Conservation (phyloP, 768 basidiomycete species). For the Scleroderma citrinum region DNA sequence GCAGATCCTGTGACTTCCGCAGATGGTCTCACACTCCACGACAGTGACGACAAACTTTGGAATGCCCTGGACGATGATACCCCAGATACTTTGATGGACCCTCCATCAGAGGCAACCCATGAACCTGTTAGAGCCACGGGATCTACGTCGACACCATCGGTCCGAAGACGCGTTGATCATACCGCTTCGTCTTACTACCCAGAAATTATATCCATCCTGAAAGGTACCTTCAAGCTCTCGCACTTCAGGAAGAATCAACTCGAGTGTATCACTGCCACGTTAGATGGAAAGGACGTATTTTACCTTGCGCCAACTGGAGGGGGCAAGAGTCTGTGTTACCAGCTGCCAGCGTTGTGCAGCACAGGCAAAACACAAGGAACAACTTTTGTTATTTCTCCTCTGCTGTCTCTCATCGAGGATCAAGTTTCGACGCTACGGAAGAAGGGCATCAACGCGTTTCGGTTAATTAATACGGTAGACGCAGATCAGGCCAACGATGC, state of each 20-base stretch:
- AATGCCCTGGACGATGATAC: slow-evolving; percentile 33
- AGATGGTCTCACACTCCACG: slow-evolving; percentile 18
- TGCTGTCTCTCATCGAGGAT: slow-evolving; percentile 84
- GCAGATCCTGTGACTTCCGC: slow-evolving; percentile 8
- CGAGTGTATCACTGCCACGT: slow-evolving; percentile 74
- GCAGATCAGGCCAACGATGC: slow-evolving; percentile 34
- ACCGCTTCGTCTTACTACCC: slow-evolving; percentile 27
- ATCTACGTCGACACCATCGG: slow-evolving; percentile 1
- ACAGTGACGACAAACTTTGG: slow-evolving; percentile 47
- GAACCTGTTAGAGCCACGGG: slow-evolving; percentile 9
- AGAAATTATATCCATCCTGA: slow-evolving; percentile 27
- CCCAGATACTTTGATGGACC: slow-evolving; percentile 13
- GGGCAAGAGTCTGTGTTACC: slow-evolving; percentile 83
- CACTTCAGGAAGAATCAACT: slow-evolving; percentile 81
- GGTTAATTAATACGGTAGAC: slow-evolving; percentile 55
- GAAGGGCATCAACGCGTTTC: slow-evolving; percentile 64
- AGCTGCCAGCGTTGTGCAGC: slow-evolving; percentile 83
- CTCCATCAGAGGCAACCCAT: slow-evolving; percentile 8
- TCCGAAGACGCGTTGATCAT: slow-evolving; percentile 20
- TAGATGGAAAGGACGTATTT: slow-evolving; percentile 82
- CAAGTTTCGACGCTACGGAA: slow-evolving; percentile 66
- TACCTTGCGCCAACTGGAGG: slow-evolving; percentile 97
- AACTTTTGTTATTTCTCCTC: slow-evolving; percentile 86
- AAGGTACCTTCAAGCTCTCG: slow-evolving; percentile 50
- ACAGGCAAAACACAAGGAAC: slow-evolving; percentile 71